Evolutionary conservation across 2,329 filamentous ascomycete species (phyloP).

Genomic region (Colletotrichum sp.): DNA sequence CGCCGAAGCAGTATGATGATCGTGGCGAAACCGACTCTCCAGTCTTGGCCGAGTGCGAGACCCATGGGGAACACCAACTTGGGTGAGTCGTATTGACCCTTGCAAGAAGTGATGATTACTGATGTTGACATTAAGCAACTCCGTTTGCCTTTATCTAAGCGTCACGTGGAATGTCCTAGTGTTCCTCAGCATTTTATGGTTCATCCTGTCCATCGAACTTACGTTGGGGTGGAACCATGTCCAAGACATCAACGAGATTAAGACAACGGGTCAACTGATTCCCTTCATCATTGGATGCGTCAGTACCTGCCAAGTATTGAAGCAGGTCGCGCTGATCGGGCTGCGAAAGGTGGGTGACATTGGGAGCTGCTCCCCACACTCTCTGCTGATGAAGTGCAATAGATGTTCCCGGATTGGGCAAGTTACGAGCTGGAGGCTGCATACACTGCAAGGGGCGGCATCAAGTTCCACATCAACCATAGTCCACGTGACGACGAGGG

Average conservation of each 20-base stretch:
- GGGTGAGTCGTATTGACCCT: neutral
- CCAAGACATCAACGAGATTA: neutral
- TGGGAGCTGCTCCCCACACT: neutral
- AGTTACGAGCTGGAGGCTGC: neutral
- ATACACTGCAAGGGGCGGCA: neutral
- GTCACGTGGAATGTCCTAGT: neutral
- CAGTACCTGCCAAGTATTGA: neutral
- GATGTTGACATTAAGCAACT: neutral
- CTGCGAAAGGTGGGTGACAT: neutral
- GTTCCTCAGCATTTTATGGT: neutral
- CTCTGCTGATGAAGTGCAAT: neutral
- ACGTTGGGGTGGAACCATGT: neutral
- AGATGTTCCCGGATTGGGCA: neutral
- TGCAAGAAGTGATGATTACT: neutral
- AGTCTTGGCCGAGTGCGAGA: neutral
- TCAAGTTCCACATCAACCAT: neutral
- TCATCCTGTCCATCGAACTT: neutral
- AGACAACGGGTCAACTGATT: neutral
- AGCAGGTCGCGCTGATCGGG: neutral
- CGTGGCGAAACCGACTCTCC: fast-evolving
- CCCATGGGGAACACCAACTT: neutral
- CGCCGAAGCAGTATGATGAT: neutral
- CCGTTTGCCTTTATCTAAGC: neutral
- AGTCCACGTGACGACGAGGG: neutral
- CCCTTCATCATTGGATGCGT: neutral